These are phyloP conservation scores for Macrophomina pseudophaseolina DNA, from an alignment of 2,329 filamentous ascomycete genomes.

Conservation along the genomic window DNA sequence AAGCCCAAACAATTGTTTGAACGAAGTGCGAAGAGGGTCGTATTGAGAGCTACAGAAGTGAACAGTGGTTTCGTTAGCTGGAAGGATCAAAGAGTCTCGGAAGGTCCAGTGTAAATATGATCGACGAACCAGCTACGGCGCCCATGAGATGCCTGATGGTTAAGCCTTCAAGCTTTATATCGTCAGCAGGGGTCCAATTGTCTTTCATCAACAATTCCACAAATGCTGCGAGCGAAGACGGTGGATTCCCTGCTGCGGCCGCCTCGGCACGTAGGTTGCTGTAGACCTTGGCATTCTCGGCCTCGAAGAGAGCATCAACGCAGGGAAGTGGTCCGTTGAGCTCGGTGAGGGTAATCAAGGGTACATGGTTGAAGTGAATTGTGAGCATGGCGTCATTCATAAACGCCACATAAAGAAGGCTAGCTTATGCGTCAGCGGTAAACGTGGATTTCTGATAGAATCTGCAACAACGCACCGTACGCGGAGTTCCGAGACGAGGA, in stretches of 20 bases:
- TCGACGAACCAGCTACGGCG: slow-evolving; percentile 28
- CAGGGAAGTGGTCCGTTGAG: slow-evolving; percentile 27
- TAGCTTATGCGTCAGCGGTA: background rate
- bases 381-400: background rate
- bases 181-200: background rate
- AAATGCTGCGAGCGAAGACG: background rate
- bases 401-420: background rate
- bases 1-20: slow-evolving; percentile 19
- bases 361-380: slow-evolving; percentile 19
- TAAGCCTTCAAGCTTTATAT: background rate
- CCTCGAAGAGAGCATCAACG: slow-evolving; percentile 30
- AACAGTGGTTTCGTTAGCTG: background rate
- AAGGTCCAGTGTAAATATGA: too few species aligned
- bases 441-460: background rate
- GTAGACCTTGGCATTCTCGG: slow-evolving; percentile 2
- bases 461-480: slow-evolving; percentile 27
- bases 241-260: background rate
- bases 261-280: background rate
- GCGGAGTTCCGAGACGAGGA: slow-evolving; percentile 28
- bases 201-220: background rate
- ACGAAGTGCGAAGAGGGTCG: slow-evolving; percentile 26
- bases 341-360: slow-evolving; percentile 29
- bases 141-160: slow-evolving; percentile 27
- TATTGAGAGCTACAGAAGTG: slow-evolving; percentile 14
- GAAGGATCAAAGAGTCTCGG: background rate